A percentile compares a stretch with the other conserved stretches of the same genome.
phyloP scores from a whole-genome alignment of 305 asterid genomes.

The Vinca major region DNA sequence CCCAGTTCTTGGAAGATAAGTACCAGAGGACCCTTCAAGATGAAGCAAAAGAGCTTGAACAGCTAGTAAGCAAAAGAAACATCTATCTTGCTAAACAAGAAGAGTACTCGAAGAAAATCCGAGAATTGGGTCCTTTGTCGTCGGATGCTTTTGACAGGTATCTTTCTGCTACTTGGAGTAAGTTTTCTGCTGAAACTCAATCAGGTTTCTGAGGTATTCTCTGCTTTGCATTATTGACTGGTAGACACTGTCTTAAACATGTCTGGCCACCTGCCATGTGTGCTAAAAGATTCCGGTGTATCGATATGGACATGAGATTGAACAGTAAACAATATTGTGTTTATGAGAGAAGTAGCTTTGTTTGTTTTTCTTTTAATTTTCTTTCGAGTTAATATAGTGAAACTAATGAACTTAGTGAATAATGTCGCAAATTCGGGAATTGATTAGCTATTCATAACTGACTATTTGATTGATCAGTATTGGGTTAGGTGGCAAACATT shows the following conservation, averaged over 20 bases:
- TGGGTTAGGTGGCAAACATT: background rate
- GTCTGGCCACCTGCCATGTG: background rate
- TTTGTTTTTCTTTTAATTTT: background rate
- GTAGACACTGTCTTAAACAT: background rate
- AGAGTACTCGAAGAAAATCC: constrained; percentile 84
- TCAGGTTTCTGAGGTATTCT: constrained; percentile 11
- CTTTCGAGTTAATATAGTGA: background rate
- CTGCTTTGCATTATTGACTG: constrained; percentile 9
- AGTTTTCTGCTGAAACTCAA: constrained; percentile 11
- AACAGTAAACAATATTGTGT: too few species aligned
- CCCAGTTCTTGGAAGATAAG: constrained; percentile 58
- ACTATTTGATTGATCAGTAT: background rate
- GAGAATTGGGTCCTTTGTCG: constrained; percentile 95
- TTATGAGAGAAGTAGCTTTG: background rate
- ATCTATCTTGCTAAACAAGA: constrained; percentile 79
- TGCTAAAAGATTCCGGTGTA: background rate
- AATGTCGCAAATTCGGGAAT: background rate
- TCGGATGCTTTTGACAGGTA: constrained; percentile 99
- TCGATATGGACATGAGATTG: background rate
- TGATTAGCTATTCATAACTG: background rate
- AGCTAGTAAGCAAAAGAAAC: constrained; percentile 65
- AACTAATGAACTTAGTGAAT: background rate
- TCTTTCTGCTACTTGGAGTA: constrained; percentile 18
- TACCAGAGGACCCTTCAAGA: constrained; percentile 72
- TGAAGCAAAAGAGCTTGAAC: constrained; percentile 84